These are phyloP conservation scores for Hymenoscyphus repandus DNA, from an alignment of 2,329 filamentous ascomycete genomes.

Conservation along the genomic window DNA sequence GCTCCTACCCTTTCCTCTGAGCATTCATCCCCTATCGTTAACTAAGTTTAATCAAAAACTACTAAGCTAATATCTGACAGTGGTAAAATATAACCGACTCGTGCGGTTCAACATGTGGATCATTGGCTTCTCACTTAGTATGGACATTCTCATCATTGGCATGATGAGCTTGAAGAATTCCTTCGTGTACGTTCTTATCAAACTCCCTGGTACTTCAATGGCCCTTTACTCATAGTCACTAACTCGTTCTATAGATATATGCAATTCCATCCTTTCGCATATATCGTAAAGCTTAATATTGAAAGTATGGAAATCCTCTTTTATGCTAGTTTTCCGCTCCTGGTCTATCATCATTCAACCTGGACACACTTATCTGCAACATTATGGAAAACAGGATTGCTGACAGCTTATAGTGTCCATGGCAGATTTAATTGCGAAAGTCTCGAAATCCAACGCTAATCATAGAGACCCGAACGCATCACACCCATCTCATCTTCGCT, in stretches of 20 bases:
- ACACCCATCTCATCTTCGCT: background rate
- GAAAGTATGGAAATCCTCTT: constrained; percentile 24
- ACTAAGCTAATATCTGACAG: background rate
- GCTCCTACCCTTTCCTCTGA: background rate
- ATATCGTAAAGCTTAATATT: constrained; percentile 40
- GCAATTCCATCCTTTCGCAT: constrained; percentile 36
- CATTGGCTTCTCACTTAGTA: constrained; percentile 35
- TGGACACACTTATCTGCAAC: background rate
- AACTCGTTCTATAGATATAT: background rate
- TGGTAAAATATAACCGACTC: constrained; percentile 37
- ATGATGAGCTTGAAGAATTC: constrained; percentile 9
- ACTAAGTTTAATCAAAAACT: no score
- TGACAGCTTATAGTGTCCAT: constrained; percentile 30
- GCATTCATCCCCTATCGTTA: no score
- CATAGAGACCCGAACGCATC: background rate
- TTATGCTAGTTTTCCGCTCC: background rate
- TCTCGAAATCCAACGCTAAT: constrained; percentile 4
- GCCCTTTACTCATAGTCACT: background rate
- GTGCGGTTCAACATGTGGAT: constrained; percentile 37
- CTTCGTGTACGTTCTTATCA: constrained; percentile 5
- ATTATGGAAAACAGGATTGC: background rate
- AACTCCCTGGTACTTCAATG: background rate
- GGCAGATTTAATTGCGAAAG: constrained; percentile 35
- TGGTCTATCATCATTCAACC: background rate
- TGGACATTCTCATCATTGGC: constrained; percentile 34